Evolutionary conservation across 2,329 filamentous ascomycete genomes (phyloP), one percentile per base, ranked within the genome.

Genomic region (Calonectria pseudoturangicola): DNA sequence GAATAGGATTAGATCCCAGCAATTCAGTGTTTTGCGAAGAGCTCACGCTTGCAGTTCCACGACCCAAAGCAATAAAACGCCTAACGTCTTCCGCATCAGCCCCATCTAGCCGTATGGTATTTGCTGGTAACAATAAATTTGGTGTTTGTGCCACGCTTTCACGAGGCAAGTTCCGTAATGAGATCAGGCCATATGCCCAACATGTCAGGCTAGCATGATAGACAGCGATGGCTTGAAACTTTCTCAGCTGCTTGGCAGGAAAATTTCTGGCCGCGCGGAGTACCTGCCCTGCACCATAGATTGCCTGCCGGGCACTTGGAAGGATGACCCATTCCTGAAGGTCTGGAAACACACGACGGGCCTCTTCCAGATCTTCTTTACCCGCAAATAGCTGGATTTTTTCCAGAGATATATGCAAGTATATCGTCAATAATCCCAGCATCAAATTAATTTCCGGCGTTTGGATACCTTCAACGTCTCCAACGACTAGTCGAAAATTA

Each of bases 281-380:
- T 30, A 60, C 54, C 15, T 41, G 33, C 4, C 54, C 54, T 18
- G 54, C 33, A 12, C 54, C 54, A 18, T n/a, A 39, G 33, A 60
- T 60, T 8, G 54, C 54, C 13, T 39, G 54, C 4, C 54, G 33
- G 39, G 54, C 54, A 18, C 36, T 16, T 39, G 54, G 54, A 10
- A 60, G 54, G 2, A 39, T 18, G 16, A 16, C 54, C 54, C 54
- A 41, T 60, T 60, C 54, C 33, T 60, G 54, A 21, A 60, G 15
- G 6, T n/a, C 33, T 18, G 54, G 54, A 41, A 60, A 21, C 21
- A 60, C 54, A 4, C 54, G 54, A 16, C 54, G 33, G 15, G 54
- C 54, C 4, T 60, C 54, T 21, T 60, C 54, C 2, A 60, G 15
- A 27, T 60, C 54, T 27, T 60, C 54, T 41, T 60, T 60, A 2